Evolutionary conservation across 129 eudicot species (phyloP), one percentile per base, ranked within the genome.

Genomic region (Centaurea solstitialis): DNA sequence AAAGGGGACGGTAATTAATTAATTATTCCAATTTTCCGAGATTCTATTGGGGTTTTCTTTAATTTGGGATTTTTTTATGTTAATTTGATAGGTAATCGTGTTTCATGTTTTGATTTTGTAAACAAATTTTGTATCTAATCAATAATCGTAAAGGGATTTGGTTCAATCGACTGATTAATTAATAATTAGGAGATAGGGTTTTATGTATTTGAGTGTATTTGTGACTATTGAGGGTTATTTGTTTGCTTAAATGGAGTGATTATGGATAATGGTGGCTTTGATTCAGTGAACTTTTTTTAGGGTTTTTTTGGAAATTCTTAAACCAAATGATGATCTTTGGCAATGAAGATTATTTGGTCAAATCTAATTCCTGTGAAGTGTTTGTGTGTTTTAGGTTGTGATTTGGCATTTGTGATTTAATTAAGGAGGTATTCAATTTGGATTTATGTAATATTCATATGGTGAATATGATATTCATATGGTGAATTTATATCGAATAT

Each of bases 1-100:
- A 81, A 81, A 81, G 79, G 40, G 75, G 79, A 81, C 74, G 84
- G 84, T 81, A 73, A 81, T n/a, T n/a, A n/a, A n/a, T n/a, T n/a
- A n/a, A n/a, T 0, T 3, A 11, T 81, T 81, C 26, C 41, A 43
- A 18, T 73, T 41, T n/a, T 43, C 22, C 35, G 12, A 9, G 67
- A 61, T 64, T 80, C 50, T 80, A 17, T 72, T 40, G 41, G 50
- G 67, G 26, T 61, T 72, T 80, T 10, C 12, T 41, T 7, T 41
- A 5, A 1, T 33, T 33, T 30, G 1, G 1, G 3, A 33, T 9
- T 41, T 17, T 2, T 41, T 41, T 72, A 22, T 67, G 59, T 39
- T 22, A 38, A 22, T 78, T 24, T 33, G 4, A 50, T 24, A 15
- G 20, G 17, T 43, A 12, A 15, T n/a, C n/a, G n/a, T n/a, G n/a